phyloP scores from a whole-genome alignment of 164 flowering plant genomes.

The grape (Vitis vinifera) region ASM3070453v1 NC_081822.1:4290501-4291000 shows the following conservation, averaged over 20 bases:
- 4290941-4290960: neutral
- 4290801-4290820: slow-evolving; percentile 5
- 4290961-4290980: slow-evolving; percentile 1
- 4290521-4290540: too few species aligned
- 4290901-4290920: neutral
- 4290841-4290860: neutral
- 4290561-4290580: too few species aligned
- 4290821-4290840: neutral
- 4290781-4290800: slow-evolving; percentile 15
- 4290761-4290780: slow-evolving; percentile 2
- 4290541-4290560: too few species aligned
- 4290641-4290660: too few species aligned
- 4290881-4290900: too few species aligned
- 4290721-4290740: slow-evolving; percentile 1
- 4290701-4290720: neutral
- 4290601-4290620: too few species aligned
- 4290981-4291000: slow-evolving; percentile 22
- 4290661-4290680: neutral
- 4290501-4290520: too few species aligned
- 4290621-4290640: too few species aligned
- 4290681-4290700: neutral
- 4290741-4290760: neutral
- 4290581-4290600: too few species aligned
- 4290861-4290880: too few species aligned
- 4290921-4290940: slow-evolving; percentile 15